Conservation (phyloP, 2,329 filamentous ascomycete genomes). For the Alternaria brassicae region DNA sequence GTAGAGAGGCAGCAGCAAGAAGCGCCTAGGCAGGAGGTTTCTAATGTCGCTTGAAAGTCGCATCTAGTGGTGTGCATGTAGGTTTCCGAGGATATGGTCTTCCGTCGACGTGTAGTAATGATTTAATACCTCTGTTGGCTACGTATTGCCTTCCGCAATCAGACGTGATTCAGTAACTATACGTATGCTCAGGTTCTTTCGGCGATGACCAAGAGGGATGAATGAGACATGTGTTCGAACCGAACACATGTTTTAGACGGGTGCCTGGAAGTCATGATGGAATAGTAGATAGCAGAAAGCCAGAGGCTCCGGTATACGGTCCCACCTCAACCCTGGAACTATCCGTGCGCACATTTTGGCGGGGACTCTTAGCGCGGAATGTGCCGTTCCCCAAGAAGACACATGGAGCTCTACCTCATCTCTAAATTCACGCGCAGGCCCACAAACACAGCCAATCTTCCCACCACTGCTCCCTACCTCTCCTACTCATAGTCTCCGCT, state of each 20-base stretch:
- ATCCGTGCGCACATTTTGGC: slow-evolving; percentile 31
- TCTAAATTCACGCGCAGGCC: slow-evolving; percentile 32
- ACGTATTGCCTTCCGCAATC: not conserved
- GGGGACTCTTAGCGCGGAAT: slow-evolving; percentile 39
- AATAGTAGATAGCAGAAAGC: not conserved
- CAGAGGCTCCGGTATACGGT: slow-evolving; percentile 2
- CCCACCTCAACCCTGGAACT: slow-evolving; percentile 11
- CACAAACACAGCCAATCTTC: slow-evolving; percentile 20
- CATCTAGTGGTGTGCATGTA: not conserved
- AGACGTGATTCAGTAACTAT: not conserved
- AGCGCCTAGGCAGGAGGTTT: slow-evolving; percentile 10
- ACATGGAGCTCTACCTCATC: slow-evolving; percentile 42
- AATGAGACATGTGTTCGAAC: not conserved
- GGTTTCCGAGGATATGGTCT: slow-evolving; percentile 9
- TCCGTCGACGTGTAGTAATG: slow-evolving; percentile 27
- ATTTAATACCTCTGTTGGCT: slow-evolving; percentile 12
- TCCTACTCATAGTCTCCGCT: slow-evolving; percentile 17
- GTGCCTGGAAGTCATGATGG: slow-evolving; percentile 18
- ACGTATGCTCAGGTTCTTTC: not conserved
- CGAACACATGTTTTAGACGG: not conserved
- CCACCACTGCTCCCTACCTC: slow-evolving; percentile 16
- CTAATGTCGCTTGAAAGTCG: slow-evolving; percentile 16
- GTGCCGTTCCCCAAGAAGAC: slow-evolving; percentile 45
- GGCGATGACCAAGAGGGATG: not conserved
- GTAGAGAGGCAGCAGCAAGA: slow-evolving; percentile 29